A percentile compares a stretch with the other conserved stretches of the same genome.
These are phyloP conservation scores for Nakazawaea holstii DNA, from an alignment of 805 yeast genomes.

Conservation along the genomic window DNA sequence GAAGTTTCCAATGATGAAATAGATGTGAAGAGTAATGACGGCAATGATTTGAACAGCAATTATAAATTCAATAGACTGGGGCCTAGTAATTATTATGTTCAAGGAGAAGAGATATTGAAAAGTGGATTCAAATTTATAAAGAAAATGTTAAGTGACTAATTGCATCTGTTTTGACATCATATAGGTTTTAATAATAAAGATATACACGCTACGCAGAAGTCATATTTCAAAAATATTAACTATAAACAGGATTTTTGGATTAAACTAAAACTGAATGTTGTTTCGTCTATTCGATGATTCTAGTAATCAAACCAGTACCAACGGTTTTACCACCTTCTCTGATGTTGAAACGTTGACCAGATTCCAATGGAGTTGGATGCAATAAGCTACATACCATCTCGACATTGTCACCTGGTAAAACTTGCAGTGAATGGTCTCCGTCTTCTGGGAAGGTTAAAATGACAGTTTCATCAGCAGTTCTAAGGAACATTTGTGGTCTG, in stretches of 20 bases:
- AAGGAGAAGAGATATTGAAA: slow-evolving; percentile 24
- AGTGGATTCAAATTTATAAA: slow-evolving; percentile 34
- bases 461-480: slow-evolving; percentile 95
- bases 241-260: slow-evolving; percentile 2
- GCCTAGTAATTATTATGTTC: slow-evolving; percentile 14
- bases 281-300: slow-evolving; percentile 60
- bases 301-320: slow-evolving; percentile 96
- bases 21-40: neutral
- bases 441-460: slow-evolving; percentile 82
- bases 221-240: neutral
- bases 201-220: neutral
- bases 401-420: slow-evolving; percentile 97
- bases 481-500: slow-evolving; percentile 95
- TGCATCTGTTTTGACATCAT: too few relatives aligned
- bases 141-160: slow-evolving; percentile 20
- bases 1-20: slow-evolving; percentile 16
- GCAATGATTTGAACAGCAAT: slow-evolving; percentile 2
- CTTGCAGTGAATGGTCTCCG: slow-evolving; percentile 83
- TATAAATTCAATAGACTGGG: slow-evolving; percentile 13
- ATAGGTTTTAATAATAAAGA: neutral
- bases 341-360: slow-evolving; percentile 97
- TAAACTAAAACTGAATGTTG: neutral
- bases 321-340: slow-evolving; percentile 99
- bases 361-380: slow-evolving; percentile 90
- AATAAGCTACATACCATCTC: slow-evolving; percentile 91